A percentile compares a stretch with the other conserved stretches of the same genome.
These are phyloP conservation scores for Plasmodium vivax DNA, from an alignment of 169 alveolate genomes.

Conservation along the genomic window DNA sequence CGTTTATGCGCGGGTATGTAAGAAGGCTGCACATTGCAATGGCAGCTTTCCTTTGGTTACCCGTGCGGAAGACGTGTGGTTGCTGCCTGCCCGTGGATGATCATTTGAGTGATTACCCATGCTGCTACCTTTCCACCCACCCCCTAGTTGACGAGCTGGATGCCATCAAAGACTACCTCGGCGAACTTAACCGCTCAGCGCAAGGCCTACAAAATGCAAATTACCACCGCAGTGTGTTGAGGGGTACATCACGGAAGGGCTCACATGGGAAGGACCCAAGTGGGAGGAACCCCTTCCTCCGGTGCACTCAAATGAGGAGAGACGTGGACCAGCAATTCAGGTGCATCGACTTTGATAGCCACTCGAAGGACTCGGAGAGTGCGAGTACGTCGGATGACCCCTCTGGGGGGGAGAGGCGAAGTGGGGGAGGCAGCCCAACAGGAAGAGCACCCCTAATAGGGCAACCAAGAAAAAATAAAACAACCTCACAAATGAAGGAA, in stretches of 20 bases:
- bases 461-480: not conserved
- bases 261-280: not conserved
- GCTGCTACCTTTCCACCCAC: not conserved
- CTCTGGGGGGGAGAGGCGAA: not conserved
- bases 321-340: not conserved
- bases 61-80: not conserved
- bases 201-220: constrained; percentile 29
- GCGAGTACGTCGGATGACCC: not conserved
- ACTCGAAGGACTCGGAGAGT: not conserved
- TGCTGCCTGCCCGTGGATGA: not conserved
- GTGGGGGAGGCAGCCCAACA: not conserved
- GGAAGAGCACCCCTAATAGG: not conserved
- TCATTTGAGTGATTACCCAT: not conserved
- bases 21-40: not conserved
- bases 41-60: not conserved
- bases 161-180: constrained; percentile 11
- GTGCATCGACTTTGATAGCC: constrained; percentile 1
- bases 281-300: not conserved
- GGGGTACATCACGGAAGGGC: not conserved
- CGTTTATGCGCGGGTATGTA: not conserved
- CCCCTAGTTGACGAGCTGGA: constrained; percentile 16
- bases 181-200: constrained; percentile 3
- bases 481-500: not conserved
- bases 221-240: constrained; percentile 28
- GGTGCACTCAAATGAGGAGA: constrained; percentile 4